phyloP scores from a whole-genome alignment of 306 rosid species.

The Vicia faba region DNA sequence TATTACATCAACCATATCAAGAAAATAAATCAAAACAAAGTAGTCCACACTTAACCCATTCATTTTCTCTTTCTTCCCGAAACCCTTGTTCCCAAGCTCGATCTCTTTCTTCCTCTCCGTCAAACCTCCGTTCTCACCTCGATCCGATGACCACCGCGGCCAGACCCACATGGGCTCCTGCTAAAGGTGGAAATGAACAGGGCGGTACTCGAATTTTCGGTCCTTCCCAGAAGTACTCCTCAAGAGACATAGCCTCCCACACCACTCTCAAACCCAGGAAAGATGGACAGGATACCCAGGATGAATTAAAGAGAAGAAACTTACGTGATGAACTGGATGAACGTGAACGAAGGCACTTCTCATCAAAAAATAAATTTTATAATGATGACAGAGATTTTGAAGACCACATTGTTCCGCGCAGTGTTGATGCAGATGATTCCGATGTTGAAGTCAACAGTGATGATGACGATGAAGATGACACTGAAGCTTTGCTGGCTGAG shows the following conservation, averaged over 20 bases:
- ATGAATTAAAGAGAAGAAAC: constrained; percentile 82
- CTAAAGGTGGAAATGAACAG: no score
- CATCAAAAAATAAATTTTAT: constrained; percentile 79
- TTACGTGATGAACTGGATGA: constrained; percentile 90
- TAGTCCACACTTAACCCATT: no score
- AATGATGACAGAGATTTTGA: constrained; percentile 79
- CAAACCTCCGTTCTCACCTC: neutral
- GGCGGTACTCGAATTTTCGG: constrained; percentile 93
- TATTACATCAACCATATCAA: no score
- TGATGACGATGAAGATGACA: constrained; percentile 75
- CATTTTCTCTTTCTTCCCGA: no score
- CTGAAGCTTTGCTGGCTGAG: constrained; percentile 85
- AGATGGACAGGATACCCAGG: constrained; percentile 89
- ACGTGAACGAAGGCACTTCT: constrained; percentile 87
- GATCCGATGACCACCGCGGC: constrained; percentile 90
- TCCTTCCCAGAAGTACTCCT: constrained; percentile 91
- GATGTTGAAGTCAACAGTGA: constrained; percentile 89
- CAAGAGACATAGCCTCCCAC: constrained; percentile 88
- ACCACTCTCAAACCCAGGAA: constrained; percentile 90
- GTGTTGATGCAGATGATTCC: constrained; percentile 94
- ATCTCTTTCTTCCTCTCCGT: no score
- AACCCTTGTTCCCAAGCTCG: no score
- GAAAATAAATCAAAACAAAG: no score
- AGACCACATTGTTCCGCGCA: constrained; percentile 80
- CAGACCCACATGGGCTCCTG: constrained; percentile 99